Evolutionary conservation across 2,329 filamentous ascomycete genomes (phyloP).

Genomic region (Graphium sp.): DNA sequence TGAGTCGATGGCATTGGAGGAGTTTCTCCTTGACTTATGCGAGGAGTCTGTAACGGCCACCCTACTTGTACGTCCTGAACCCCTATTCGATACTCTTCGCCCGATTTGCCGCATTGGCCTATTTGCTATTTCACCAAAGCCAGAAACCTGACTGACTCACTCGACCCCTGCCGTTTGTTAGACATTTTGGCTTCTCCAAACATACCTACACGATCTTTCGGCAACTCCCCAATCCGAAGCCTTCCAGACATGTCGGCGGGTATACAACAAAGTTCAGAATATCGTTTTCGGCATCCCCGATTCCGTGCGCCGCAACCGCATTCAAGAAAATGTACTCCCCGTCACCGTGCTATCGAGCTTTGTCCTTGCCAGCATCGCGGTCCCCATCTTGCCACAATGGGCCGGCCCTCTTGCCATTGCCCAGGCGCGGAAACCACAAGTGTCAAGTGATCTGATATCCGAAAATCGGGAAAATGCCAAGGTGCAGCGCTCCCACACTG

Average conservation of each 20-base stretch:
- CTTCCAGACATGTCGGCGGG: conserved; percentile 67
- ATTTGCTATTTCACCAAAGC: conserved; percentile 1
- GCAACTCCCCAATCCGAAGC: conserved; percentile 57
- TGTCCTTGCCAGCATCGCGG: conserved; percentile 58
- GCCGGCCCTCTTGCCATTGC: conserved; percentile 68
- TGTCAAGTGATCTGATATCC: conserved; percentile 40
- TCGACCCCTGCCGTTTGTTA: conserved; percentile 15
- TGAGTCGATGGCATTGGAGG: conserved; percentile 80
- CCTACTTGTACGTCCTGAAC: conserved; percentile 44
- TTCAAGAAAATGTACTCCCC: conserved; percentile 66
- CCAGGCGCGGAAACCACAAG: conserved; percentile 61
- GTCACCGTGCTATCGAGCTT: conserved; percentile 70
- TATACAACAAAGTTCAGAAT: conserved; percentile 80
- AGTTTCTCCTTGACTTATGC: conserved; percentile 73
- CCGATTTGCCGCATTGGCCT: conserved; percentile 1
- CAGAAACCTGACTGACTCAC: conserved; percentile 9
- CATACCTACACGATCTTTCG: conserved; percentile 68
- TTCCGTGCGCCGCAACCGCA: conserved; percentile 51
- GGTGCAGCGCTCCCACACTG: conserved; percentile 52
- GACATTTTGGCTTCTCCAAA: conserved; percentile 87
- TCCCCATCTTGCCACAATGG: conserved; percentile 60
- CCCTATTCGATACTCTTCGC: conserved; percentile 5
- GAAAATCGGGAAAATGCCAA: conserved; percentile 33
- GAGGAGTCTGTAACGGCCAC: conserved; percentile 78
- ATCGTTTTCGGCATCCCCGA: conserved; percentile 71